Base-by-base conservation (phyloP, 306 rosid species). In the Clitoria ternatea region DNA sequence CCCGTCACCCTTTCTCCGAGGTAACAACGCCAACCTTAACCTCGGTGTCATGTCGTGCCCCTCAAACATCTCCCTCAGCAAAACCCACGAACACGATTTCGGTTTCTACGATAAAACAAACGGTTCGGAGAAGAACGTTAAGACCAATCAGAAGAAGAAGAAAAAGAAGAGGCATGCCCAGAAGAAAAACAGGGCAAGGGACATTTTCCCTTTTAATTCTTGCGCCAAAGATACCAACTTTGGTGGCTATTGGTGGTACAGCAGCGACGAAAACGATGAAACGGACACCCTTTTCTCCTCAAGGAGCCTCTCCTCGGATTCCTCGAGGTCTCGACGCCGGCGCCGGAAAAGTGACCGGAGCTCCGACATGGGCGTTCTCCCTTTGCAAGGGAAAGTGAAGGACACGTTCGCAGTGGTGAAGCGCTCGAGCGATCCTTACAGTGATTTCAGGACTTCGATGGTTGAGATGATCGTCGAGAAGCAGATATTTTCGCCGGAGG, bases 401-500 rank as follows among this genome's bases (percentile, higher is more conserved):
- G 91, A 83, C 59, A 89, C 92, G 40, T 87, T 94, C n/a, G 97
- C 97, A 0, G 95, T 94, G 76, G 97, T 89, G 86, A 94, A 94
- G 87, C 87, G 88, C 19, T 94, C 99, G 1, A 89, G 89, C 39
- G 96, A 94, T 66, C 99, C 99, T 4, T 87, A 94, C 89, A 87
- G 72, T 32, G 99, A 94, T 69, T 94, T 94, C 56, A 87, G 97
- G 70, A 80, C 83, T 0, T 94, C 99, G 0, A 94, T 94, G 99
- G 85, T 94, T 69, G 99, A 94, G 45, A 94, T 94, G 99, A 94
- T 94, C 13, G 77, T 91, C 1, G 97, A 91, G 89, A 94, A 89
- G 53, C 99, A 89, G 85, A 91, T 94, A 63, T 91, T 89, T 70
- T 76, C 86, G 2, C 85, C 88, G 0, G 19, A 30, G 3, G 99